Conservation (phyloP, 768 basidiomycete genomes). For the Pleurotus sapidus region DNA sequence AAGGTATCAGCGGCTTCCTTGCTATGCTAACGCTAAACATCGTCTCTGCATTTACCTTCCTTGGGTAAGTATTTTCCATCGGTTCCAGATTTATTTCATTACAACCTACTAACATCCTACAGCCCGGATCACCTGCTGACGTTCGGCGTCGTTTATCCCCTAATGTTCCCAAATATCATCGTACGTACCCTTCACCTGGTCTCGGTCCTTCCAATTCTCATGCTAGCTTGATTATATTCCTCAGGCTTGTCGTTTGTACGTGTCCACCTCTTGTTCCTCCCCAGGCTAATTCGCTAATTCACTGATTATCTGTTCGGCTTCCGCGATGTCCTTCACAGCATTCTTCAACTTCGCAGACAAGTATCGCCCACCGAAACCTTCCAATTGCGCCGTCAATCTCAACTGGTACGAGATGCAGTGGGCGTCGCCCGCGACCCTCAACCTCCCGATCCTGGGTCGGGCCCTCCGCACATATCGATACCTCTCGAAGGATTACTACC, state of each 20-base stretch:
- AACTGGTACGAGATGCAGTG: slow-evolving; percentile 15
- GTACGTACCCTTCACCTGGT: slow-evolving; percentile 11
- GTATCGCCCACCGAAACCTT: slow-evolving; percentile 15
- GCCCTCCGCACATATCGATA: background rate
- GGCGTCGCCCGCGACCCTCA: background rate
- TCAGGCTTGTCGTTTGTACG: slow-evolving; percentile 22
- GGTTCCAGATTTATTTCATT: background rate
- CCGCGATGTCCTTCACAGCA: slow-evolving; percentile 7
- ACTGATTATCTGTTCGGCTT: background rate
- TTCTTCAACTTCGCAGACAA: slow-evolving; percentile 15
- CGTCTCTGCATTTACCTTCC: slow-evolving; percentile 11
- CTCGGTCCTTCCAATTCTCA: background rate
- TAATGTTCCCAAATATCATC: slow-evolving; percentile 18
- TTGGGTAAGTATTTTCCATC: slow-evolving; percentile 11
- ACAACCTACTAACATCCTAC: background rate
- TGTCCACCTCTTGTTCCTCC: slow-evolving; percentile 6
- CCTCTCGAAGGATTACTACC: background rate
- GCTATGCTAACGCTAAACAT: slow-evolving; percentile 18
- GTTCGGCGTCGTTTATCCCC: slow-evolving; percentile 16
- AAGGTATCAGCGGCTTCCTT: slow-evolving; percentile 19
- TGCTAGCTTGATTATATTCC: background rate
- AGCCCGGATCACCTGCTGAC: slow-evolving; percentile 12
- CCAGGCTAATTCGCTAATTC: background rate
- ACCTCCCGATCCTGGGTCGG: background rate
- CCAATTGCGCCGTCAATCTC: slow-evolving; percentile 13